phyloP scores from a whole-genome alignment of 192 early-diverging fungal species.

The Coemansia sp. region DNA sequence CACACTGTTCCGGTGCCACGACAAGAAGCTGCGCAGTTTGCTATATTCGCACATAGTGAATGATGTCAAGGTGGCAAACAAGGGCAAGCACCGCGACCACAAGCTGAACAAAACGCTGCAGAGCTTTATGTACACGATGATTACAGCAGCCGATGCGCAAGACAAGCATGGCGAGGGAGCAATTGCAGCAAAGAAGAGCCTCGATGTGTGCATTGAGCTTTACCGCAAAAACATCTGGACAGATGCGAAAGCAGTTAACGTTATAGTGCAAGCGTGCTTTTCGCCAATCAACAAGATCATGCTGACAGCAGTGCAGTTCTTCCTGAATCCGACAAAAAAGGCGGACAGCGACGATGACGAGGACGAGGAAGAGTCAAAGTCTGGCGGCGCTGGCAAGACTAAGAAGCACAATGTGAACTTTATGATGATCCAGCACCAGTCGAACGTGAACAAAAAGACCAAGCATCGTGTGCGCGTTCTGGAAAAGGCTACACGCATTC shows the following conservation, averaged over 20 bases:
- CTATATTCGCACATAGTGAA: conserved; percentile 92
- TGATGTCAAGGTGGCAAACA: conserved; percentile 93
- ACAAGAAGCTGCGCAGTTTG: conserved; percentile 85
- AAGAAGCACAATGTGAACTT: conserved; percentile 61
- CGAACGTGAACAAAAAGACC: conserved; percentile 83
- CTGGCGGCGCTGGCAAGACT: conserved; percentile 11
- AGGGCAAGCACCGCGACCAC: conserved; percentile 88
- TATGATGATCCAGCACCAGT: conserved; percentile 71
- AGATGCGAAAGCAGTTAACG: conserved; percentile 98
- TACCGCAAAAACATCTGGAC: conserved; percentile 98
- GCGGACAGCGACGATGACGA: conserved; percentile 57
- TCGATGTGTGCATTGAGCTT: conserved; percentile 96
- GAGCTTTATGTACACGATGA: conserved; percentile 97
- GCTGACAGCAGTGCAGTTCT: conserved; percentile 92
- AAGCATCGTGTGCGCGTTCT: conserved; percentile 72
- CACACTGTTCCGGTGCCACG: conserved; percentile 89
- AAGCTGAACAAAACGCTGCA: conserved; percentile 96
- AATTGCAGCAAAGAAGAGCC: conserved; percentile 93
- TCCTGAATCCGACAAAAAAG: conserved; percentile 69
- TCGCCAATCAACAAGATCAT: conserved; percentile 87
- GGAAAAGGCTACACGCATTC: conserved; percentile 64
- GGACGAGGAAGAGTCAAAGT: conserved; percentile 60
- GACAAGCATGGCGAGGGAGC: conserved; percentile 68
- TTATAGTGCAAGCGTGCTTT: conserved; percentile 95
- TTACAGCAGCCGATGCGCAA: conserved; percentile 66